Conservation (phyloP, 2,329 filamentous ascomycete species). For the Albifimbria verrucaria region DNA sequence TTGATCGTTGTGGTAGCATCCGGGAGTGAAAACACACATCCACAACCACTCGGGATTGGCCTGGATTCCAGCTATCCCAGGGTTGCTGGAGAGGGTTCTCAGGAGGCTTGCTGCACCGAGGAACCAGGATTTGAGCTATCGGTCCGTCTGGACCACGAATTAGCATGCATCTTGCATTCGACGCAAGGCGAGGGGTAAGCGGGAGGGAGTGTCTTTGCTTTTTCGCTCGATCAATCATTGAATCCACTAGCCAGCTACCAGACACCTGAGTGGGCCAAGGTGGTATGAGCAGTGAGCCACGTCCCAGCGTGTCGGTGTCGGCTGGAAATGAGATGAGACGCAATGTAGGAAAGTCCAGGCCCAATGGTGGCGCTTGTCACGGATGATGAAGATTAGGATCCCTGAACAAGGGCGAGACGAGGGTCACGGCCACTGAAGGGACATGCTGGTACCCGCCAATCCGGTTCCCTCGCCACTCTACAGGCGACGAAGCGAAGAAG, state of each 20-base stretch:
- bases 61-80: background rate
- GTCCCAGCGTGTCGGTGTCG: background rate
- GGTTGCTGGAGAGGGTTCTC: background rate
- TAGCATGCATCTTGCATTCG: background rate
- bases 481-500: too few species aligned
- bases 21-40: background rate
- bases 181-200: too few species aligned
- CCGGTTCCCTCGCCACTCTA: too few species aligned
- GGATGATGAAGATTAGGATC: too few species aligned
- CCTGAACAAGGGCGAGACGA: too few species aligned
- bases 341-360: too few species aligned
- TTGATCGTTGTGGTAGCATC: background rate
- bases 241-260: background rate
- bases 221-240: background rate
- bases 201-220: too few species aligned
- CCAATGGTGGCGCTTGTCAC: too few species aligned
- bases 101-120: background rate
- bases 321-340: too few species aligned
- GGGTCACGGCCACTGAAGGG: too few species aligned
- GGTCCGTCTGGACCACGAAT: background rate
- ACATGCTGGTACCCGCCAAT: too few species aligned
- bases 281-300: background rate
- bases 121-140: background rate
- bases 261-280: background rate
- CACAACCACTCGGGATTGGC: background rate